phyloP scores from a whole-genome alignment of 1,139 yeast species.

The Saccharomyces hybrid region DNA sequence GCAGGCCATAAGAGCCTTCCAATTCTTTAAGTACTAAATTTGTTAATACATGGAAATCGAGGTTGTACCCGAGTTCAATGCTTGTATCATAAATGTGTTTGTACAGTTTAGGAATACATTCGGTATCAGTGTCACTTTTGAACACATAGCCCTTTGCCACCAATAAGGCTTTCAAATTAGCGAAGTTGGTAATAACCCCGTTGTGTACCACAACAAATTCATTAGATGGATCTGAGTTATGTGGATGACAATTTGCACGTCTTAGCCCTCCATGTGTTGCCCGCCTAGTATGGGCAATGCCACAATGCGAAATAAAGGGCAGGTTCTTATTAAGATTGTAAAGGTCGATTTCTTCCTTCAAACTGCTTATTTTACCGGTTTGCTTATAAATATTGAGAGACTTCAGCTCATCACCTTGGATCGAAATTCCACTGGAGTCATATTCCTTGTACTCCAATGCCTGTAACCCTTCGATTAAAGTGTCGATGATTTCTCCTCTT shows the following conservation, averaged over 20 bases:
- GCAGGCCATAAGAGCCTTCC: slow-evolving; percentile 95
- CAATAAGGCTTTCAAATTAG: slow-evolving; percentile 80
- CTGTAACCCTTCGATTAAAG: slow-evolving; percentile 83
- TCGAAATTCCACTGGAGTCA: slow-evolving; percentile 93
- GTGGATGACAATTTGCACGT: slow-evolving; percentile 89
- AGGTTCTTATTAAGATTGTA: slow-evolving; percentile 51
- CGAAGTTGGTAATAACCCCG: slow-evolving; percentile 94
- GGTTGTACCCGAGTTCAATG: slow-evolving; percentile 53
- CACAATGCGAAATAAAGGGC: slow-evolving; percentile 78
- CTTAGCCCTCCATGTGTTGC: slow-evolving; percentile 98
- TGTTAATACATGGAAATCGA: slow-evolving; percentile 87
- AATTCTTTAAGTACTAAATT: slow-evolving; percentile 88
- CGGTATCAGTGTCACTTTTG: slow-evolving; percentile 95
- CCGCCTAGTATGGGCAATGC: slow-evolving; percentile 99
- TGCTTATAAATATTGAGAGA: slow-evolving; percentile 68
- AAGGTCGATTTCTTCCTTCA: slow-evolving; percentile 58
- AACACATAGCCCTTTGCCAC: slow-evolving; percentile 71
- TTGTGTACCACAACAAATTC: slow-evolving; percentile 94
- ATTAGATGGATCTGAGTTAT: slow-evolving; percentile 71
- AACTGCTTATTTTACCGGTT: slow-evolving; percentile 84
- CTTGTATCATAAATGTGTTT: slow-evolving; percentile 84
- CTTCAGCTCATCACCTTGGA: slow-evolving; percentile 73
- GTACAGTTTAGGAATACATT: slow-evolving; percentile 92
- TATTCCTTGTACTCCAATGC: slow-evolving; percentile 96
- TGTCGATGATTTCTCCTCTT: slow-evolving; percentile 87